A percentile compares a stretch with the other conserved stretches of the same genome.
Conservation (phyloP, 495 filamentous ascomycete genomes). For the Terfezia boudieri region DNA sequence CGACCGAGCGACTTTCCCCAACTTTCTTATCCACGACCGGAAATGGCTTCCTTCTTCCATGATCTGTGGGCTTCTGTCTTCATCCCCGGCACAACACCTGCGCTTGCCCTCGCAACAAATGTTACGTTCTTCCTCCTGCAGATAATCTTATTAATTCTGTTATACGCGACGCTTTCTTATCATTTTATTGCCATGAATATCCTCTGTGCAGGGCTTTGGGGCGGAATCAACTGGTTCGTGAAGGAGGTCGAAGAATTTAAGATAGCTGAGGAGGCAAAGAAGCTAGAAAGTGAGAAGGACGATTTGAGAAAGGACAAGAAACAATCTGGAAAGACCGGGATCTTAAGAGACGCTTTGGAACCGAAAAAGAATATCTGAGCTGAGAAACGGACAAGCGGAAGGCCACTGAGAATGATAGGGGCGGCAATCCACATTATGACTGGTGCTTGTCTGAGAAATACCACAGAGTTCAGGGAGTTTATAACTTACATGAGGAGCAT, state of each 20-base stretch:
- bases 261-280: constrained; percentile 37
- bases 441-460: too few species aligned
- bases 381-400: too few species aligned
- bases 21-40: background rate
- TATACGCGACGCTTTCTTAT: constrained; percentile 61
- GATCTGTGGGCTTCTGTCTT: constrained; percentile 83
- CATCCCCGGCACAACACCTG: constrained; percentile 68
- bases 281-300: constrained; percentile 8
- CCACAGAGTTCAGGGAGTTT: too few species aligned
- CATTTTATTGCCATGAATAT: constrained; percentile 68
- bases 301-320: too few species aligned
- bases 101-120: constrained; percentile 78
- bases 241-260: constrained; percentile 47
- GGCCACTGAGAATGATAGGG: too few species aligned
- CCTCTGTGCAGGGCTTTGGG: constrained; percentile 67
- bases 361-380: too few species aligned
- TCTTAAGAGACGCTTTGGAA: too few species aligned
- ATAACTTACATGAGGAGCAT: too few species aligned
- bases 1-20: too few species aligned
- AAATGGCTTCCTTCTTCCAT: constrained; percentile 59
- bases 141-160: constrained; percentile 46
- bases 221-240: constrained; percentile 91
- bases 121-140: constrained; percentile 70
- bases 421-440: too few species aligned
- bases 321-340: too few species aligned